Evolutionary conservation across 345 rosid genomes (phyloP), one percentile per base, ranked within the genome.

Genomic region (Noccaea caerulescens): DNA sequence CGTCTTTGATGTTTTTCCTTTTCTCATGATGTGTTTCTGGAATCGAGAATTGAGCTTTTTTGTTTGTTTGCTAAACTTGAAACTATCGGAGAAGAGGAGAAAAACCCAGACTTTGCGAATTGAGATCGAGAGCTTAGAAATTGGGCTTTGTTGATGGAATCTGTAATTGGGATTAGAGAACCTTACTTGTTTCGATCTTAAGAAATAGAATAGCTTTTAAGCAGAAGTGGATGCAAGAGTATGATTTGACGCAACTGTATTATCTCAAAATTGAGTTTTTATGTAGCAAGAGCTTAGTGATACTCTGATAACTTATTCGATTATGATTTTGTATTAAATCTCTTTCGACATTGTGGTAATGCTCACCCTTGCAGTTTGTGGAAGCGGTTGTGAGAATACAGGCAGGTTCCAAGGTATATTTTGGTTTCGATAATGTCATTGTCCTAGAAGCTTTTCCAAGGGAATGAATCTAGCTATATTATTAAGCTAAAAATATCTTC

Each of bases 331-430:
- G 18, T 20, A 18, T 18, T 11, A n/a, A 13, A 11, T 18, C 33
- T 13, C 33, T 51, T 55, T 44, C n/a, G 38, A 23, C 36, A 38
- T 57, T 73, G 16, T 73, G 56, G 55, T 55, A 37, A 53, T 42
- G 62, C 43, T 62, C 6, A 42, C 10, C 5, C 5, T 53, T 84
- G 80, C 84, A 90, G 98, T 93, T 93, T 72, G 98, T 93, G 72
- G 93, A 93, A 84, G 97, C 97, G 0, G 65, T 85, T 65, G 58
- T 93, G 65, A 82, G 76, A 34, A 84, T 93, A 41, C 83, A 79
- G 67, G 89, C 87, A 16, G 73, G 82, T 54, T 58, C 82, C 23
- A 70, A 87, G 96, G 98, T 90, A 78, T 2, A 9, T 30, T 7
- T 38, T 70, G 67, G 25, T 65, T 3, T 46, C 46, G 20, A 18